Percentiles rank a stretch among this genome's conserved stretches.
Evolutionary conservation across 176 grass and related monocot species (phyloP).

Genomic region (Ensete glaucum): DNA sequence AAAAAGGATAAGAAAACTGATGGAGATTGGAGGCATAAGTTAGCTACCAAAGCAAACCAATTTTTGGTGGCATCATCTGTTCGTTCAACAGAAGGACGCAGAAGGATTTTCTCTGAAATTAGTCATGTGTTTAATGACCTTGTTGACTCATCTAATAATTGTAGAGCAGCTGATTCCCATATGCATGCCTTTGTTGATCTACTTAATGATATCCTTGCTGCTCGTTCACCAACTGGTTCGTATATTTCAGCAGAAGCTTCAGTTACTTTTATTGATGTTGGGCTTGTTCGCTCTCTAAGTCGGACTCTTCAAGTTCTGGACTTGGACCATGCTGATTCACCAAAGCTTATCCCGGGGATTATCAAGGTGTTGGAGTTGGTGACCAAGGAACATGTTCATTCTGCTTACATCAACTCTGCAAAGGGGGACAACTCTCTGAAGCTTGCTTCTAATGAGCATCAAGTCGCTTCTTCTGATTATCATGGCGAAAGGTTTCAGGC

Average conservation of each 20-base stretch:
- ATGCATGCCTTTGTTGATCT: constrained; percentile 85
- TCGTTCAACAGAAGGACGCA: constrained; percentile 77
- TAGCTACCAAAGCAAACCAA: constrained; percentile 76
- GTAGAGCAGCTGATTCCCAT: constrained; percentile 40
- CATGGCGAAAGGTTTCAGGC: constrained; percentile 51
- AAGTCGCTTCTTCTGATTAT: constrained; percentile 27
- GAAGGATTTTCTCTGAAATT: constrained; percentile 90
- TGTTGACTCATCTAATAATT: constrained; percentile 39
- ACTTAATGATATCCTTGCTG: constrained; percentile 90
- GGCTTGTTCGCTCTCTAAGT: constrained; percentile 60
- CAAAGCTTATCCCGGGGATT: constrained; percentile 80
- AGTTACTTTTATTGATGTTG: constrained; percentile 86
- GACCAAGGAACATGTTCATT: constrained; percentile 86
- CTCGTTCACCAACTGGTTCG: constrained; percentile 89
- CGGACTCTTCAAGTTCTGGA: constrained; percentile 73
- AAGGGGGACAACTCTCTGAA: constrained; percentile 65
- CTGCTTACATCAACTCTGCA: constrained; percentile 35
- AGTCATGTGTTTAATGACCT: constrained; percentile 60
- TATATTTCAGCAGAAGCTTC: constrained; percentile 78
- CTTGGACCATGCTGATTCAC: constrained; percentile 83
- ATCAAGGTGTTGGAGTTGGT: constrained; percentile 85
- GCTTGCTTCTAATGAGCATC: constrained; percentile 41
- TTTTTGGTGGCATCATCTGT: constrained; percentile 97
- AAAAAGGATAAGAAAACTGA: constrained; percentile 93
- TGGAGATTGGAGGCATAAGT: constrained; percentile 93